A percentile compares a stretch with the other conserved stretches of the same genome.
phyloP scores from a whole-genome alignment of 75 land plant genomes.

The Picea sitchensis region DNA sequence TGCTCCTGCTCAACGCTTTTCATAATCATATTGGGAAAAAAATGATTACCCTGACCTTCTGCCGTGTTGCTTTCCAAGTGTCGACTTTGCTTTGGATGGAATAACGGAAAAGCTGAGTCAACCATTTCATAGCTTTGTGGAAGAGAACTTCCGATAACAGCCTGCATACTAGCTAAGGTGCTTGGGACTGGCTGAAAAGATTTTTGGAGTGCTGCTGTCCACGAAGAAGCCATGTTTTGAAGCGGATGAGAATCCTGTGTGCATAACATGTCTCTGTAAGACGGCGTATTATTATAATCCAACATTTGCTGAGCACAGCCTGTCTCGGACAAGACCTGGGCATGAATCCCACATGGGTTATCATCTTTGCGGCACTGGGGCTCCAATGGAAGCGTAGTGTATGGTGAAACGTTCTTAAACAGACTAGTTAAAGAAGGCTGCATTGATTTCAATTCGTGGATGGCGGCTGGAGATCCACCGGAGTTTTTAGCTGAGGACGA shows the following conservation, averaged over 20 bases:
- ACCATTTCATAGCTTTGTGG: background rate
- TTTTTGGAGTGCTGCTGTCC: background rate
- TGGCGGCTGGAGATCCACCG: background rate
- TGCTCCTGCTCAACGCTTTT: background rate
- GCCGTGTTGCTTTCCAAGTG: background rate
- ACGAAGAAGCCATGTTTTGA: conserved; percentile 1
- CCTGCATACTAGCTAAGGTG: background rate
- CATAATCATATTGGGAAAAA: background rate
- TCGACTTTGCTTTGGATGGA: background rate
- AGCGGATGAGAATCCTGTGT: background rate
- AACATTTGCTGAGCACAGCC: background rate
- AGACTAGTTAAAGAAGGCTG: background rate
- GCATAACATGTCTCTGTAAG: conserved; percentile 2
- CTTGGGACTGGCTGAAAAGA: background rate
- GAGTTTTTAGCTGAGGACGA: conserved; percentile 2
- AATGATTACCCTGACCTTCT: background rate
- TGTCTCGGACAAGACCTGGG: background rate
- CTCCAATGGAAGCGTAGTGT: background rate
- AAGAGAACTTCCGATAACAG: background rate
- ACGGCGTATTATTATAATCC: background rate
- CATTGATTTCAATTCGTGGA: no score
- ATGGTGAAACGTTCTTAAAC: no score
- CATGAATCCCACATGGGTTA: background rate
- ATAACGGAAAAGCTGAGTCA: background rate
- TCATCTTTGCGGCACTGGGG: background rate